Evolutionary conservation across 2,329 filamentous ascomycete species (phyloP).

Genomic region (Phoma sp.): DNA sequence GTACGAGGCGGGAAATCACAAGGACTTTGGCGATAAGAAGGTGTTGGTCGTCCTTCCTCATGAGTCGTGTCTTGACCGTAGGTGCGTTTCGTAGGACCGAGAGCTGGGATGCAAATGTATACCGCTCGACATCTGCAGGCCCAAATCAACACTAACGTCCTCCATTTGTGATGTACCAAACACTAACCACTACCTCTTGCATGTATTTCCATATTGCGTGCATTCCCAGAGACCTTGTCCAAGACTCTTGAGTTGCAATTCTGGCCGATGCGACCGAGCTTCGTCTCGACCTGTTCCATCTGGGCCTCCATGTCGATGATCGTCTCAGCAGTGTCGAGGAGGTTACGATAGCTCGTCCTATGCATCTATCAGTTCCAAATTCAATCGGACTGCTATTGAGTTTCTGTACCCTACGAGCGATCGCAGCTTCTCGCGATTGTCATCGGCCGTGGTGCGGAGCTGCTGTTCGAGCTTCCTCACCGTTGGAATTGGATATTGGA

Average conservation of each 20-base stretch:
- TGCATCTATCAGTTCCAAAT: conserved; percentile 6
- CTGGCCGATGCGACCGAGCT: conserved; percentile 75
- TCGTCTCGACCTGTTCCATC: conserved; percentile 75
- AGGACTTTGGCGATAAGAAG: conserved; percentile 69
- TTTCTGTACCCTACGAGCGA: conserved; percentile 67
- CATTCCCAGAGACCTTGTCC: conserved; percentile 69
- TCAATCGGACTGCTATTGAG: not conserved
- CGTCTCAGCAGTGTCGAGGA: conserved; percentile 90
- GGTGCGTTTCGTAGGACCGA: conserved; percentile 65
- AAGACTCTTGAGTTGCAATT: conserved; percentile 78
- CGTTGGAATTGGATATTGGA: conserved; percentile 69
- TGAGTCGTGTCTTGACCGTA: conserved; percentile 59
- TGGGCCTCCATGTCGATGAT: conserved; percentile 88
- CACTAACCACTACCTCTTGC: conserved; percentile 52
- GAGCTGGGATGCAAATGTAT: conserved; percentile 63
- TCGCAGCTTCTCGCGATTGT: conserved; percentile 71
- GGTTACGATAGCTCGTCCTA: conserved; percentile 79
- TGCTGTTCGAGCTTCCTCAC: conserved; percentile 70
- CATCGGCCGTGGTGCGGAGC: conserved; percentile 66
- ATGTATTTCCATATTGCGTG: conserved; percentile 57
- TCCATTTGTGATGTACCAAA: conserved; percentile 17
- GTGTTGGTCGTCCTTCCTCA: conserved; percentile 60
- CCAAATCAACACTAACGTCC: conserved; percentile 18
- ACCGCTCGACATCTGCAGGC: conserved; percentile 51
- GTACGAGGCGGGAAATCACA: conserved; percentile 76